Conservation (phyloP, 2,329 filamentous ascomycete genomes). For the Aspergillus sergii region DNA sequence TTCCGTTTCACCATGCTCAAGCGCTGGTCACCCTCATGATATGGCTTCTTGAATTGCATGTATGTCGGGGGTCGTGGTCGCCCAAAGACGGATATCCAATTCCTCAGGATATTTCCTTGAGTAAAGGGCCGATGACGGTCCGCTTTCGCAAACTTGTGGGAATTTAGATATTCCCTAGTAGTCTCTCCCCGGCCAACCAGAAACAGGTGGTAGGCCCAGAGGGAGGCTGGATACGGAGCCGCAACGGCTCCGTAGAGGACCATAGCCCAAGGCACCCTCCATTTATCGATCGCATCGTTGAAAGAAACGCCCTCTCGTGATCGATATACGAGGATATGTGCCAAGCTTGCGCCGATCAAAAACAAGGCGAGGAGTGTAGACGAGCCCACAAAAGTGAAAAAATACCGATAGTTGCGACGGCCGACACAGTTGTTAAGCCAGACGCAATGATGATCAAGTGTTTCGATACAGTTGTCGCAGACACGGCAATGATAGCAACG, state of each 20-base stretch:
- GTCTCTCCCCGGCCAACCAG: conserved; percentile 90
- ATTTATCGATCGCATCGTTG: conserved; percentile 66
- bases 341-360: conserved; percentile 75
- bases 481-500: conserved; percentile 94
- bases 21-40: conserved; percentile 81
- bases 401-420: conserved; percentile 95
- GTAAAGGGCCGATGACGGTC: conserved; percentile 91
- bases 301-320: conserved; percentile 68
- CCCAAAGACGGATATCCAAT: conserved; percentile 79
- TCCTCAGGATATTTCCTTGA: conserved; percentile 72
- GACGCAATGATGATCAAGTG: conserved; percentile 96
- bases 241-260: conserved; percentile 77
- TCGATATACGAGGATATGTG: conserved; percentile 76
- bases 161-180: conserved; percentile 93
- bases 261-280: conserved; percentile 83
- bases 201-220: conserved; percentile 89
- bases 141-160: conserved; percentile 89
- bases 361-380: conserved; percentile 76
- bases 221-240: conserved; percentile 76
- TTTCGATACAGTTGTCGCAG: conserved; percentile 97
- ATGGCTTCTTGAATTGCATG: conserved; percentile 78
- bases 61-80: conserved; percentile 87
- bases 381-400: conserved; percentile 85
- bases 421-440: conserved; percentile 99
- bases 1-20: conserved; percentile 65